Evolutionary conservation across 2,329 filamentous ascomycete genomes (phyloP), one percentile per base, ranked within the genome.

Genomic region (Claviceps cyperi): DNA sequence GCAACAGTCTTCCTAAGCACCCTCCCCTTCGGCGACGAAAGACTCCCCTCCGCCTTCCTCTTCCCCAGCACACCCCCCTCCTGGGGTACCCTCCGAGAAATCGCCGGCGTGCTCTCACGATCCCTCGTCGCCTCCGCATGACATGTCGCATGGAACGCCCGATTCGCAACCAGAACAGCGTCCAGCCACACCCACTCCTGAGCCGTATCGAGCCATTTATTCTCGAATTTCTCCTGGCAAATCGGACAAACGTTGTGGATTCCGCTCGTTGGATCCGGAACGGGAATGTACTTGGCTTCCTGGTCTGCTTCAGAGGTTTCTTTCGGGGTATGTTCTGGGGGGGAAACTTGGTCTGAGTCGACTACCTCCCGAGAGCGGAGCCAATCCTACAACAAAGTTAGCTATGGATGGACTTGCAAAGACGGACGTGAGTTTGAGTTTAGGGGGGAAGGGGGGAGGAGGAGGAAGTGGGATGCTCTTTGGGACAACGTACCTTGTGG

Each of bases 181-280:
- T 98, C 91, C 65, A 88, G 83, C 86, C 92, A 97, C 40, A 98
- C 91, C 77, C 90, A 97, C 61, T 98, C 91, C 66, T 97, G 89
- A 17, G 85, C 86, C 54, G 94, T 88, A 58, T 94, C 88, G 6
- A 91, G 81, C 84, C 89, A 97, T 56, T 85, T 84, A 56, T 86
- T 88, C 68, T 94, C 85, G 59, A 98, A 97, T 56, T 85, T 84
- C 63, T 98, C 92, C 64, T 95, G 90, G 64, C 92, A 97, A 58
- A 98, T 94, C 2, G 89, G 88, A 61, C 92, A 98, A 1, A 85
- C 77, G 15, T 80, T 84, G 61, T 88, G 90, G 52, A 83, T 78
- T 24, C 85, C 74, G 24, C 79, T 76, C 17, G 81, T 77, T 56
- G 91, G 84, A 47, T 90, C 85, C 0, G 91, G 92, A 1, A 92